A percentile compares a stretch with the other conserved stretches of the same genome.
phyloP scores from a whole-genome alignment of 2,329 filamentous ascomycete species.

The Rhytidhysteron rufulum region DNA sequence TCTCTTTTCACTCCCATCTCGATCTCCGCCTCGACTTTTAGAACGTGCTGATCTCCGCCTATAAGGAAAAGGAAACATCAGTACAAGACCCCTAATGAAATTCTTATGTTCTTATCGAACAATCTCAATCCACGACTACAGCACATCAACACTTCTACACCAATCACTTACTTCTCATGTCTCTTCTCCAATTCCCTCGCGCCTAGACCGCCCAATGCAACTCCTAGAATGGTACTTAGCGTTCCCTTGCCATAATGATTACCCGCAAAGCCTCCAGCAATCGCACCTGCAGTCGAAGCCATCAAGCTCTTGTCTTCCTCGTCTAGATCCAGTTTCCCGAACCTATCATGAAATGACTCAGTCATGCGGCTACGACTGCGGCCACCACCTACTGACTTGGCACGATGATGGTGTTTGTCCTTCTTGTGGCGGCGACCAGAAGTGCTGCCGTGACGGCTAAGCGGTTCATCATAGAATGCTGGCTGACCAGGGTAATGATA shows the following conservation, averaged over 20 bases:
- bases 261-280: constrained; percentile 34
- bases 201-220: constrained; percentile 31
- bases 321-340: constrained; percentile 27
- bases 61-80: background rate
- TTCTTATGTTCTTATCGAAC: background rate
- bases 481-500: constrained; percentile 13
- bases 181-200: constrained; percentile 23
- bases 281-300: constrained; percentile 36
- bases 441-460: constrained; percentile 24
- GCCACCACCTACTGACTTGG: constrained; percentile 32
- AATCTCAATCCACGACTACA: constrained; percentile 1
- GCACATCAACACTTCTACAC: constrained; percentile 2
- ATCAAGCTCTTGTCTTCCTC: constrained; percentile 27
- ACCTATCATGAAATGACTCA: constrained; percentile 33
- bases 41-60: background rate
- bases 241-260: constrained; percentile 28
- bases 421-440: constrained; percentile 17
- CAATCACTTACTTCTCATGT: constrained; percentile 21
- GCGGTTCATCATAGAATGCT: constrained; percentile 19
- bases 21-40: background rate
- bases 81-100: constrained; percentile 2
- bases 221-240: constrained; percentile 35
- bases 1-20: background rate
- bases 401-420: constrained; percentile 23
- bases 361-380: constrained; percentile 29